Evolutionary conservation across 805 yeast genomes (phyloP).

Genomic region (Spathaspora sp.): DNA sequence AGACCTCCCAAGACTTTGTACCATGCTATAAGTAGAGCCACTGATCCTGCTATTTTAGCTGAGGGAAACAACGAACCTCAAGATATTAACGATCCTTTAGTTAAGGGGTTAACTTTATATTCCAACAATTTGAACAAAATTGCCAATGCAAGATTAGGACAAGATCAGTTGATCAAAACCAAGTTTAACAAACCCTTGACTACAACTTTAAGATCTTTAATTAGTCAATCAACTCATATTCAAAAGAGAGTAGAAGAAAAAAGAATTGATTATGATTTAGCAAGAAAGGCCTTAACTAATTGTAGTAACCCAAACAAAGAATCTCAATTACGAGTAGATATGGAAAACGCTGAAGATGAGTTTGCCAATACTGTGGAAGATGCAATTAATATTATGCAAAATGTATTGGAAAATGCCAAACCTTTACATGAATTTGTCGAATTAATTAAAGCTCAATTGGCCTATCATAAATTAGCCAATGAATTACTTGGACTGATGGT

Average conservation of each 20-base stretch:
- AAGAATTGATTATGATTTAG: constrained; percentile 75
- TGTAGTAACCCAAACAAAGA: constrained; percentile 49
- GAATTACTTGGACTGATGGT: constrained; percentile 63
- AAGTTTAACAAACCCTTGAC: constrained; percentile 67
- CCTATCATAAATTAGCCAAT: constrained; percentile 71
- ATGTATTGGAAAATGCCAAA: constrained; percentile 67
- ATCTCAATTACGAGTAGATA: constrained; percentile 68
- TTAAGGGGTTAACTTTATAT: constrained; percentile 61
- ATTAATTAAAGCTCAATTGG: constrained; percentile 74
- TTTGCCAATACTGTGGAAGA: constrained; percentile 88
- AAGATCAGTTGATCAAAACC: constrained; percentile 67
- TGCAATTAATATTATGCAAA: constrained; percentile 78
- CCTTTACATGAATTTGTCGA: constrained; percentile 66
- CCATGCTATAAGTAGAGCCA: constrained; percentile 77
- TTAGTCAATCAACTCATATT: constrained; percentile 61
- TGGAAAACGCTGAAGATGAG: constrained; percentile 85
- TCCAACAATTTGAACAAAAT: constrained; percentile 69
- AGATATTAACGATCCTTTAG: constrained; percentile 45
- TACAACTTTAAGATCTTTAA: constrained; percentile 56
- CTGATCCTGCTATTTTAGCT: constrained; percentile 48
- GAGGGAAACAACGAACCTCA: constrained; percentile 20
- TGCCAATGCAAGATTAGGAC: constrained; percentile 79
- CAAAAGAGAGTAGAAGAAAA: constrained; percentile 75
- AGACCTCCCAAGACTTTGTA: constrained; percentile 75
- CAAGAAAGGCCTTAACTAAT: constrained; percentile 46